Evolutionary conservation across 768 basidiomycete genomes (phyloP).

Genomic region (Steccherinum ochraceum): DNA sequence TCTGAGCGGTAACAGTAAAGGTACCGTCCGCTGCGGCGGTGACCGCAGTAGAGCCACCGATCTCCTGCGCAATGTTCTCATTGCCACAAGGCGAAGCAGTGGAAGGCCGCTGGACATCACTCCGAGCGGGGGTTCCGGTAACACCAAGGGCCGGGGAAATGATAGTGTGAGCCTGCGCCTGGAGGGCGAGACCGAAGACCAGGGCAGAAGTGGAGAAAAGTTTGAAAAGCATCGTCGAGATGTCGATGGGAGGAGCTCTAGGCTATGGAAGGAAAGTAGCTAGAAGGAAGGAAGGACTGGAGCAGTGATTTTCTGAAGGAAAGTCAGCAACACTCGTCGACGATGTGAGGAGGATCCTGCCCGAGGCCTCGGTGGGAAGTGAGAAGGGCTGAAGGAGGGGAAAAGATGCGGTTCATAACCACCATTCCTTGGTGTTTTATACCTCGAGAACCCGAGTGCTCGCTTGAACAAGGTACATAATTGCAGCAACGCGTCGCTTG

Average conservation of each 20-base stretch:
- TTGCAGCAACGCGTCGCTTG: neutral
- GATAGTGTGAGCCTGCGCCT: conserved; percentile 35
- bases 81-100: conserved; percentile 34
- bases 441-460: neutral
- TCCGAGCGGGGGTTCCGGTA: conserved; percentile 16
- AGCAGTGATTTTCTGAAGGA: neutral
- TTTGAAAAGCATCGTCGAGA: conserved; percentile 21
- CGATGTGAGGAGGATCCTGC: conserved; percentile 1
- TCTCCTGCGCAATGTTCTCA: conserved; percentile 31
- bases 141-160: conserved; percentile 37
- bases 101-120: conserved; percentile 25
- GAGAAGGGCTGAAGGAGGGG: neutral
- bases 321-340: neutral
- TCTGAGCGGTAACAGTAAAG: conserved; percentile 33
- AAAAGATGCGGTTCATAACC: neutral
- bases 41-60: conserved; percentile 30
- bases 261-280: neutral
- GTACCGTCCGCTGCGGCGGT: conserved; percentile 29
- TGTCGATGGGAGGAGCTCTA: neutral
- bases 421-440: neutral
- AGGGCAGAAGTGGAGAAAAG: conserved; percentile 23
- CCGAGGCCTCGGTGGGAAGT: neutral
- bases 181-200: conserved; percentile 28
- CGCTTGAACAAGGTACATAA: neutral
- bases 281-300: neutral